Evolutionary conservation across 768 basidiomycete genomes (phyloP), one percentile per base, ranked within the genome.

Genomic region (Tulasnella sp.): DNA sequence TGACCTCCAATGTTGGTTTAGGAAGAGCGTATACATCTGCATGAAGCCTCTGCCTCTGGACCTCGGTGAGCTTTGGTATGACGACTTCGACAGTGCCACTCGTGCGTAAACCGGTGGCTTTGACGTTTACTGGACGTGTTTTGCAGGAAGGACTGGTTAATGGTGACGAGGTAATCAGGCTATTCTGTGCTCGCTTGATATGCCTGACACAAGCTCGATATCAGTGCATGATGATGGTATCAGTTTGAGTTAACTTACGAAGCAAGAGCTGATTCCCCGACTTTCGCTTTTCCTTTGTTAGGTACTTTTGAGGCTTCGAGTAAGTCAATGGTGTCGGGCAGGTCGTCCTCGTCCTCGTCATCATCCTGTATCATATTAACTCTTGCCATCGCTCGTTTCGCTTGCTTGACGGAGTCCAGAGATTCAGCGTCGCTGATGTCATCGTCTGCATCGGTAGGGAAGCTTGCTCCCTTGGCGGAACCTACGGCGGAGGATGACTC

Each of bases 391-490:
- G 39, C 39, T n/a, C n/a, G 39, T 25, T 40, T 40, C 39, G 27
- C 19, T 20, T 39, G 39, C 27, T 41, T 51, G 27, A 28, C 49
- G 13, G 49, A 51, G 33, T 51, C 49, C 7, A 41, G 27, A 7
- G 49, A 51, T 34, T 51, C 49, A 15, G 49, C 28, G 33, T 51
- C 49, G 4, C 40, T 42, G 15, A 40, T 1, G 24, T 25, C 25
- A 4, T 29, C 25, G 24, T 47, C 25, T 35, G 32, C 13, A 47
- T 47, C 31, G 37, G 34, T 35, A 12, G 45, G 45, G n/a, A 47
- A 12, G 25, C n/a, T 8, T 3, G 12, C 16, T 24, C 15, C 31
- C 32, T 25, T 24, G 12, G 24, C 5, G 20, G 45, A 46, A n/a
- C 22, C 29, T 27, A 24, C n/a, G 15, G 20, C 15, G 13, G 25